Conservation (phyloP, 2,329 filamentous ascomycete species). For the Cytospora piceicola region DNA sequence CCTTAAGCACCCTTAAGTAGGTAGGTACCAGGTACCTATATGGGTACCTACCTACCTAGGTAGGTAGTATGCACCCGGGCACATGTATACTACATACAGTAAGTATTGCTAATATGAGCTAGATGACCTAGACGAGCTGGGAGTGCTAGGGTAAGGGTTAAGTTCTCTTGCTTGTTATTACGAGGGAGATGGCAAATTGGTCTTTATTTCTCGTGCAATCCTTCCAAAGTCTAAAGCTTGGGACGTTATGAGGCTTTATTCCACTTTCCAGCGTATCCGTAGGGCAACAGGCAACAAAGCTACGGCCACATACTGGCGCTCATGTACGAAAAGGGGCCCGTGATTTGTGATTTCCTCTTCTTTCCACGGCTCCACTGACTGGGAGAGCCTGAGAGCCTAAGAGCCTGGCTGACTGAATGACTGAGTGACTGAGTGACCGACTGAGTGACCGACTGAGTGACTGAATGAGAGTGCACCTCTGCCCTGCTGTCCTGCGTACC, state of each 20-base stretch:
- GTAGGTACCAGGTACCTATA: no score
- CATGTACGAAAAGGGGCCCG: slow-evolving; percentile 1
- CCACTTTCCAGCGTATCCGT: neutral
- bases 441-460: no score
- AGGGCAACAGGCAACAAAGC: neutral
- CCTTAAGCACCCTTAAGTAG: no score
- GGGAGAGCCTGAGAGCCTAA: neutral
- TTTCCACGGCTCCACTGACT: neutral
- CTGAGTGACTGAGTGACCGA: neutral
- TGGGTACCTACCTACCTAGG: neutral
- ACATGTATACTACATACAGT: no score
- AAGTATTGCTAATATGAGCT: no score
- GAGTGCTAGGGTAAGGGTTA: neutral
- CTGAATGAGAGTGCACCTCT: neutral
- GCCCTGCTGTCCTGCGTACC: no score
- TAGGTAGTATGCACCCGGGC: no score
- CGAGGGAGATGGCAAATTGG: neutral
- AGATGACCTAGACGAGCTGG: no score
- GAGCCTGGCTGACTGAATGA: neutral
- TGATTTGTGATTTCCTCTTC: neutral
- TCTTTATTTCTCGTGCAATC: neutral
- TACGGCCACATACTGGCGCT: neutral
- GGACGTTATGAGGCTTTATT: neutral
- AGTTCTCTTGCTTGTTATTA: neutral
- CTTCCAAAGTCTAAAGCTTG: neutral